These are phyloP conservation scores for Eimeria tenella DNA, from an alignment of 169 alveolate genomes.

Conservation along the genomic window DNA sequence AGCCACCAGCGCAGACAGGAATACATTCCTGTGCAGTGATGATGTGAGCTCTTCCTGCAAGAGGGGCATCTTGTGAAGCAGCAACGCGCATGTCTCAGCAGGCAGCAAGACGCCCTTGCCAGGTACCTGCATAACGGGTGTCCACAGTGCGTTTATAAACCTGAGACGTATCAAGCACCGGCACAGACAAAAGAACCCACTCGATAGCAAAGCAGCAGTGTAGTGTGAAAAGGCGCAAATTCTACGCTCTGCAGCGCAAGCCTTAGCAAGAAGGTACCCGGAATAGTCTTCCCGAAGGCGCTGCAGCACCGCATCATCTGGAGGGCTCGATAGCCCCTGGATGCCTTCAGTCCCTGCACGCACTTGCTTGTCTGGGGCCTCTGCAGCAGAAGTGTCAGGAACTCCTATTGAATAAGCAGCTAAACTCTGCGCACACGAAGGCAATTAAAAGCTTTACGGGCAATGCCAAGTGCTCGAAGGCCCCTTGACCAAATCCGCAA, in stretches of 20 bases:
- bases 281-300: slow-evolving; percentile 33
- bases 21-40: slow-evolving; percentile 40
- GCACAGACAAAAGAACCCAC: no score
- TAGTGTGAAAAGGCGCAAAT: not conserved
- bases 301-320: slow-evolving; percentile 33
- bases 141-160: slow-evolving; percentile 34
- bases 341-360: slow-evolving; percentile 2
- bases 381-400: slow-evolving; percentile 6
- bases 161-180: slow-evolving; percentile 9
- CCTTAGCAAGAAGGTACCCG: not conserved
- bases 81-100: slow-evolving; percentile 37
- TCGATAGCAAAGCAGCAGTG: not conserved
- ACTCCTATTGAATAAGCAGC: slow-evolving; percentile 50
- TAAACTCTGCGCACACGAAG: slow-evolving; percentile 29
- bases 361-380: not conserved
- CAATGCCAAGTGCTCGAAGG: not conserved
- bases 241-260: not conserved
- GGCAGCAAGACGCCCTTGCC: not conserved
- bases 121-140: not conserved
- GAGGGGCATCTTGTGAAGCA: slow-evolving; percentile 32
- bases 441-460: not conserved
- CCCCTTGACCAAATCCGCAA: not conserved
- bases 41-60: slow-evolving; percentile 67
- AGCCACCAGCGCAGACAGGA: slow-evolving; percentile 55
- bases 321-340: slow-evolving; percentile 29